A percentile compares a stretch with the other conserved stretches of the same genome.
These are phyloP conservation scores for Seminavis robusta DNA, from an alignment of 108 stramenopile species.

Conservation along the genomic window DNA sequence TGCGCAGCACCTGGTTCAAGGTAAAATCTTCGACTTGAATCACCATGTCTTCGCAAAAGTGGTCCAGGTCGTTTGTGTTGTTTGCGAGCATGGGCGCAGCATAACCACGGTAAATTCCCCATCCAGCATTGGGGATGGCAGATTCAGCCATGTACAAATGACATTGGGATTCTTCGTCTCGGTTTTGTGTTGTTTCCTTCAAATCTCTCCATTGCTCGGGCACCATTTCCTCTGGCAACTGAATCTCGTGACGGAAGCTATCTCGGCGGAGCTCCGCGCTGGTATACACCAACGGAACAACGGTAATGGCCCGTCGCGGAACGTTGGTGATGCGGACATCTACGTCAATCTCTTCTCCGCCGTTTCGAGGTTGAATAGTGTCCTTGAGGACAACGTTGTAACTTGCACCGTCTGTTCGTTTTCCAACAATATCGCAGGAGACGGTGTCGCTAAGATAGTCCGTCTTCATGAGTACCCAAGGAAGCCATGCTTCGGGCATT, in stretches of 20 bases:
- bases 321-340: background rate
- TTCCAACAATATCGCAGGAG: too few relatives aligned
- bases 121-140: conserved; percentile 44
- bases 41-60: background rate
- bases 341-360: too few relatives aligned
- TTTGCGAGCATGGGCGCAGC: background rate
- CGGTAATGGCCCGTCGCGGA: conserved; percentile 1
- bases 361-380: too few relatives aligned
- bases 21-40: conserved; percentile 3
- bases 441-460: too few relatives aligned
- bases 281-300: too few relatives aligned
- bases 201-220: conserved; percentile 15
- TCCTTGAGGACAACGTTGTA: too few relatives aligned
- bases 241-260: conserved; percentile 28
- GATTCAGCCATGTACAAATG: conserved; percentile 43
- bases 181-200: too few relatives aligned
- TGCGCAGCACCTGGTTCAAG: conserved; percentile 1
- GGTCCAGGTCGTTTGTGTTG: conserved; percentile 14
- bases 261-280: conserved; percentile 24
- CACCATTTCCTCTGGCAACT: conserved; percentile 28
- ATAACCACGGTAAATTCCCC: conserved; percentile 57
- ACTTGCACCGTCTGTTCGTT: too few relatives aligned
- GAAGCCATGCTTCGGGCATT: too few relatives aligned
- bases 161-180: conserved; percentile 21
- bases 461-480: too few relatives aligned